These are phyloP conservation scores for Orbilia blumenaviensis DNA, from an alignment of 2,329 filamentous ascomycete genomes.

Conservation along the genomic window DNA sequence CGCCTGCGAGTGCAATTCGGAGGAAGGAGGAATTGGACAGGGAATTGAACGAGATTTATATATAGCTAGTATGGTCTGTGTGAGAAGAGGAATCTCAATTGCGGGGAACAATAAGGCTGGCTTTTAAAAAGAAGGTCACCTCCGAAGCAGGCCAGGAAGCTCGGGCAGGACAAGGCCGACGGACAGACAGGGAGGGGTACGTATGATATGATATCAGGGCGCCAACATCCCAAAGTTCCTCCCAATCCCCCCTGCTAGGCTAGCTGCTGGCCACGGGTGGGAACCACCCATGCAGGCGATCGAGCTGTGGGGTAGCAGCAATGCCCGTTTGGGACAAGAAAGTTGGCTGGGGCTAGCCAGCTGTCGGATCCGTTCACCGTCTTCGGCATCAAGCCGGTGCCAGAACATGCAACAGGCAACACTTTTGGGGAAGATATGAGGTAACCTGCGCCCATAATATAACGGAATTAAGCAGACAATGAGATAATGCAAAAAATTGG, in stretches of 20 bases:
- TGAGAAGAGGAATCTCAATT: too few relatives aligned
- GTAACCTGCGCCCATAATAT: too few relatives aligned
- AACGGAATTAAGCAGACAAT: too few relatives aligned
- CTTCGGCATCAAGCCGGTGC: conserved; percentile 19
- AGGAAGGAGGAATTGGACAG: background rate
- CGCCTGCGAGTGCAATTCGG: background rate
- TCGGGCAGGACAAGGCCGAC: too few relatives aligned
- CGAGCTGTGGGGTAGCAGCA: conserved; percentile 45
- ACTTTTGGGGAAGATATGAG: background rate
- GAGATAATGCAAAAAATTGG: too few relatives aligned
- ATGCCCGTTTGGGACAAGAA: conserved; percentile 13
- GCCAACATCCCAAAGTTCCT: too few relatives aligned
- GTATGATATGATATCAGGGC: conserved; percentile 27
- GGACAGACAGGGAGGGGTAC: background rate
- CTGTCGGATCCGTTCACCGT: conserved; percentile 22
- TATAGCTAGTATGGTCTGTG: too few relatives aligned
- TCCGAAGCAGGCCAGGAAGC: background rate
- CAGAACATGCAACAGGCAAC: background rate
- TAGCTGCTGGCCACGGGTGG: background rate
- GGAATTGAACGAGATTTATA: background rate
- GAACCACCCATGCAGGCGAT: conserved; percentile 5
- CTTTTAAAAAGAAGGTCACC: background rate
- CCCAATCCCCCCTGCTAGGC: too few relatives aligned
- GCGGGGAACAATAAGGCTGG: background rate
- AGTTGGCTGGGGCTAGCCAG: too few relatives aligned